phyloP scores from a whole-genome alignment of 495 filamentous ascomycete species.

The Xylaria nigripes region DNA sequence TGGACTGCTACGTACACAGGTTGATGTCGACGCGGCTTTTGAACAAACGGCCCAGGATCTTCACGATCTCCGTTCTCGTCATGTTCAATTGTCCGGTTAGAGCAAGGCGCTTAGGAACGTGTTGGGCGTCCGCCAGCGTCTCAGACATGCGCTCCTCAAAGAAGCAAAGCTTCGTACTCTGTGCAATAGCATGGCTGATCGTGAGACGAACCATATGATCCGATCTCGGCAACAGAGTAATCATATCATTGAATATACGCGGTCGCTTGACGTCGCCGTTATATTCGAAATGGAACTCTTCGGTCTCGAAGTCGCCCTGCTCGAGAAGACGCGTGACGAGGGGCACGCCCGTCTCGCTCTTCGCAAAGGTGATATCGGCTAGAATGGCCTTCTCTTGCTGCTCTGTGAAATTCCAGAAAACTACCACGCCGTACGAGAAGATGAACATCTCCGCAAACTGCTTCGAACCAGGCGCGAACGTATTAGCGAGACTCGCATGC shows the following conservation, averaged over 20 bases:
- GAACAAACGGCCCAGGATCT: constrained; percentile 82
- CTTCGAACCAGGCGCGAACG: constrained; percentile 55
- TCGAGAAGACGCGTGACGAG: constrained; percentile 62
- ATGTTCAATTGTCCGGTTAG: constrained; percentile 86
- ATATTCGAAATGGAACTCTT: constrained; percentile 99
- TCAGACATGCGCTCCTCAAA: constrained; percentile 96
- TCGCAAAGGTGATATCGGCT: constrained; percentile 88
- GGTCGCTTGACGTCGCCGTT: constrained; percentile 74
- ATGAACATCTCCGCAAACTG: constrained; percentile 94
- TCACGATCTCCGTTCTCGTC: constrained; percentile 85
- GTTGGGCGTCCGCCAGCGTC: constrained; percentile 87
- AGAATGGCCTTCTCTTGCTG: constrained; percentile 93
- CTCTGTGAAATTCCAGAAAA: constrained; percentile 98
- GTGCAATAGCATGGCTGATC: constrained; percentile 93
- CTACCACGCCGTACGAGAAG: constrained; percentile 93
- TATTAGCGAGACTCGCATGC: constrained; percentile 29
- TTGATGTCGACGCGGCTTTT: constrained; percentile 96
- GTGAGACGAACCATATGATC: constrained; percentile 99
- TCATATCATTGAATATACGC: constrained; percentile 97
- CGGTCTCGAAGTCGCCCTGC: constrained; percentile 90
- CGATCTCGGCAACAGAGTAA: constrained; percentile 75
- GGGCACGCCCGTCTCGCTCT: constrained; percentile 47
- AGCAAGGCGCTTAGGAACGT: constrained; percentile 81
- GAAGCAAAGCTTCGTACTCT: constrained; percentile 93
- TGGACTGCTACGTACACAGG: constrained; percentile 58